Percentiles rank a stretch among this genome's conserved stretches.
These are phyloP conservation scores for Cercospora sp. DNA, from an alignment of 2,329 filamentous ascomycete species.

Conservation along the genomic window DNA sequence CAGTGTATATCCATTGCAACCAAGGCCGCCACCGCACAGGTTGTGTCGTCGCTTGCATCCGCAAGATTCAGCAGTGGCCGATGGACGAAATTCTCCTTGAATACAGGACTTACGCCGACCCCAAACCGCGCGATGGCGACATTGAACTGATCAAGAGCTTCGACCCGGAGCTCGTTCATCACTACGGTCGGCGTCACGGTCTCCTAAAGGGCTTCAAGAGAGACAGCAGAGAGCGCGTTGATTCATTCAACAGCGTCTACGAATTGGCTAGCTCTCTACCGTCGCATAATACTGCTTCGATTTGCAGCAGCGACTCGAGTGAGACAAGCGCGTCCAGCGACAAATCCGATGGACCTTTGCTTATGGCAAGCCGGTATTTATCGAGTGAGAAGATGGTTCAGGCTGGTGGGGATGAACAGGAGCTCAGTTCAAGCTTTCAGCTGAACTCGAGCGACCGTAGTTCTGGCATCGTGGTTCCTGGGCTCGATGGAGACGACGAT, in stretches of 20 bases:
- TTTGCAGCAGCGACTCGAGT: neutral
- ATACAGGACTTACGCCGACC: constrained; percentile 63
- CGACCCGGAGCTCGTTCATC: constrained; percentile 44
- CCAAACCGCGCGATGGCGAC: constrained; percentile 52
- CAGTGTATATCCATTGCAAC: constrained; percentile 87
- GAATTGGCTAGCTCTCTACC: constrained; percentile 6
- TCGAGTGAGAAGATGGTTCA: neutral
- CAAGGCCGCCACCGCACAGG: constrained; percentile 92
- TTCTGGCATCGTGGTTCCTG: neutral
- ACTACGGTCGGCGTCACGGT: constrained; percentile 20
- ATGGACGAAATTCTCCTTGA: constrained; percentile 65
- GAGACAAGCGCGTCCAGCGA: neutral
- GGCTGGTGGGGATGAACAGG: neutral
- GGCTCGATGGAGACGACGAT: neutral
- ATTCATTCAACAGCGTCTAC: constrained; percentile 11
- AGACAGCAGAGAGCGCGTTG: neutral
- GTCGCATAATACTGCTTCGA: constrained; percentile 1
- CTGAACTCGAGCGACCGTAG: neutral
- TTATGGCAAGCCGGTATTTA: neutral
- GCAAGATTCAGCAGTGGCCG: constrained; percentile 70
- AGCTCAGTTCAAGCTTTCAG: neutral
- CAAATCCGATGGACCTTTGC: neutral
- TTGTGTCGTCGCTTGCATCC: constrained; percentile 78
- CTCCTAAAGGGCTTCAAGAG: neutral
- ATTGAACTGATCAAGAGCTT: constrained; percentile 48